Base-by-base conservation (phyloP, 2,329 filamentous ascomycete genomes). In the Elsinoe arachidis region DNA sequence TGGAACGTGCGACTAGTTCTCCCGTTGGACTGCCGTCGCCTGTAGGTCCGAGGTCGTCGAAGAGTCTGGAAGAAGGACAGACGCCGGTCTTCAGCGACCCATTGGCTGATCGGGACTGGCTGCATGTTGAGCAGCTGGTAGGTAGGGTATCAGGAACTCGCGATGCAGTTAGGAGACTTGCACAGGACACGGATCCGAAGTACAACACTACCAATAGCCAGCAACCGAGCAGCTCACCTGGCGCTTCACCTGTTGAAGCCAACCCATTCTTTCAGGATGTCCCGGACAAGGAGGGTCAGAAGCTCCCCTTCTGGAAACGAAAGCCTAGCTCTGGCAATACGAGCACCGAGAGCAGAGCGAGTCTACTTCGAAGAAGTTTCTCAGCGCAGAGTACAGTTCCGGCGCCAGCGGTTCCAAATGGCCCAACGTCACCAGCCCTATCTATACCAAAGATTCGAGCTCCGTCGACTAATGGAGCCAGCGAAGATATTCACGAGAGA, bases 301-400 rank as follows among this genome's bases (percentile, higher is more conserved):
- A 79, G 68, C 81, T 83, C 59, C 78, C 89, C 0, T 97, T 99
- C 67, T 99, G 93, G 93, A 95, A 90, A 70, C 84, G 92, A 49
- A 96, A 95, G 72, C 77, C 85, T 1, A 91, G 84, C 64, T 73
- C 69, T 41, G 74, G 73, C 19, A 66, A 23, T n/a, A 66, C 65
- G 23, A 59, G 17, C 58, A 58, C 59, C 26, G 69, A 68, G 51
- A 74, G 68, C 62, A 72, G 72, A 17, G 69, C 73, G 61, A 75
- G 66, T 56, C 63, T 74, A 39, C 75, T 76, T 63, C 73, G 71
- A 56, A 72, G 76, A 67, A 78, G 73, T 61, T 71, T 78, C n/a
- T 79, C 79, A 26, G 74, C 77, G 11, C 80, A 83, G 64, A 68
- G 80, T 17, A 73, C 74, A 2, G 75, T 78, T 5, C 76, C 78